Evolutionary conservation across 345 rosid species (phyloP).

Genomic region (Dovyalis caffra): DNA sequence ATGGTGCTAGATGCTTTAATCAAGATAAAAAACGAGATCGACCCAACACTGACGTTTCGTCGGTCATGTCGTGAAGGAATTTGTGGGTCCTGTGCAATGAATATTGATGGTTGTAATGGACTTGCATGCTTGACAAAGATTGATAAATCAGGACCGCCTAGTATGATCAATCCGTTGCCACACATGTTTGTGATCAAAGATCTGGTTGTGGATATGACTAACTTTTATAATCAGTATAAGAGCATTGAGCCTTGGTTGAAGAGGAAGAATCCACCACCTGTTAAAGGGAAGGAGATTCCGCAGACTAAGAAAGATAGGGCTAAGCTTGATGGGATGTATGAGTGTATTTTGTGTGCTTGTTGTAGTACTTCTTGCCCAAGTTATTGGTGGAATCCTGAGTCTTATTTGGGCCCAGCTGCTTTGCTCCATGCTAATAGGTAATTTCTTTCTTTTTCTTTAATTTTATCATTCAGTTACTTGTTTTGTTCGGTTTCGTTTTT

Average conservation of each 20-base stretch:
- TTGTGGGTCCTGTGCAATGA: conserved; percentile 97
- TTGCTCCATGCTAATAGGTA: conserved; percentile 93
- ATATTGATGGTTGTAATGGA: conserved; percentile 92
- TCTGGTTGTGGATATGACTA: conserved; percentile 94
- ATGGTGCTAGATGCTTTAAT: conserved; percentile 95
- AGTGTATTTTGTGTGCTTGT: conserved; percentile 91
- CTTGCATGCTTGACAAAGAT: conserved; percentile 92
- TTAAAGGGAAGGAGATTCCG: conserved; percentile 69
- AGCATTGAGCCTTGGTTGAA: conserved; percentile 99
- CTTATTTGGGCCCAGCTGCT: conserved; percentile 92
- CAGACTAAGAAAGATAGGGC: conserved; percentile 92
- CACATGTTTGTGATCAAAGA: conserved; percentile 97
- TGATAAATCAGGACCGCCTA: conserved; percentile 24
- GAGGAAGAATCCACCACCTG: conserved; percentile 70
- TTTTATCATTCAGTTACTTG: background rate
- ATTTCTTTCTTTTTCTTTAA: background rate
- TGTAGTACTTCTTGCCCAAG: conserved; percentile 96
- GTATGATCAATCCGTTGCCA: conserved; percentile 75
- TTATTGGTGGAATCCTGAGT: conserved; percentile 98
- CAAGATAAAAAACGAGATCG: conserved; percentile 97
- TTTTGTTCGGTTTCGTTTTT: background rate
- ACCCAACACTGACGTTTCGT: conserved; percentile 87
- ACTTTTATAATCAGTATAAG: conserved; percentile 93
- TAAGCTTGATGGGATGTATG: conserved; percentile 96
- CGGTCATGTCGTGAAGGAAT: conserved; percentile 97